Evolutionary conservation across 306 rosid genomes (phyloP).

Genomic region (Trifolium dubium): DNA sequence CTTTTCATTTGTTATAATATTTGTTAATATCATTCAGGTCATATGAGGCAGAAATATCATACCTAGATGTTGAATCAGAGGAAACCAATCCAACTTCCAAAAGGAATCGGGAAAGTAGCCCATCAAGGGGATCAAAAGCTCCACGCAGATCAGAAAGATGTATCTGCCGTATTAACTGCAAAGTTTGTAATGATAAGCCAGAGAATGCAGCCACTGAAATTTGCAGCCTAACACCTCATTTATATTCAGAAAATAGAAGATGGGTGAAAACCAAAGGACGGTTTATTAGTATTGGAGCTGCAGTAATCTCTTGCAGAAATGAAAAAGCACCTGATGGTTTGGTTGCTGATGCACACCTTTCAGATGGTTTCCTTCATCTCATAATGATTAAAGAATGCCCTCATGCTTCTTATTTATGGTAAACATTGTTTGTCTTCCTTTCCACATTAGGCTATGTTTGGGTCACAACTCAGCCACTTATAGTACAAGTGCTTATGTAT

Average conservation of each 20-base stretch:
- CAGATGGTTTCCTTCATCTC: constrained; percentile 93
- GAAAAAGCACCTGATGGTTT: constrained; percentile 96
- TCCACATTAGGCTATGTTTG: constrained; percentile 15
- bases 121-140: constrained; percentile 35
- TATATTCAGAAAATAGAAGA: constrained; percentile 53
- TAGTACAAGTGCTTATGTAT: not conserved
- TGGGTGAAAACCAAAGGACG: constrained; percentile 84
- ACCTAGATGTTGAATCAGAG: constrained; percentile 71
- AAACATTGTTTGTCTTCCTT: constrained; percentile 17
- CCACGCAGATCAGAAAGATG: constrained; percentile 53
- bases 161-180: constrained; percentile 77
- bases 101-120: constrained; percentile 42
- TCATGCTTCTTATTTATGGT: constrained; percentile 87
- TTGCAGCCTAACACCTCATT: constrained; percentile 45
- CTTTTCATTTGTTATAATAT: not conserved
- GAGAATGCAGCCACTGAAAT: constrained; percentile 36
- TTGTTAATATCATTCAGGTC: constrained; percentile 58
- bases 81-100: constrained; percentile 53
- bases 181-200: constrained; percentile 61
- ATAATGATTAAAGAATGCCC: constrained; percentile 82
- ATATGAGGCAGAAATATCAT: constrained; percentile 87
- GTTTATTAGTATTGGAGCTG: constrained; percentile 90
- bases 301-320: constrained; percentile 82
- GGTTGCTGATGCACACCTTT: constrained; percentile 95
- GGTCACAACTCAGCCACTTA: not conserved